Evolutionary conservation across 805 yeast species (phyloP).

Genomic region (Candida nitratophila): DNA sequence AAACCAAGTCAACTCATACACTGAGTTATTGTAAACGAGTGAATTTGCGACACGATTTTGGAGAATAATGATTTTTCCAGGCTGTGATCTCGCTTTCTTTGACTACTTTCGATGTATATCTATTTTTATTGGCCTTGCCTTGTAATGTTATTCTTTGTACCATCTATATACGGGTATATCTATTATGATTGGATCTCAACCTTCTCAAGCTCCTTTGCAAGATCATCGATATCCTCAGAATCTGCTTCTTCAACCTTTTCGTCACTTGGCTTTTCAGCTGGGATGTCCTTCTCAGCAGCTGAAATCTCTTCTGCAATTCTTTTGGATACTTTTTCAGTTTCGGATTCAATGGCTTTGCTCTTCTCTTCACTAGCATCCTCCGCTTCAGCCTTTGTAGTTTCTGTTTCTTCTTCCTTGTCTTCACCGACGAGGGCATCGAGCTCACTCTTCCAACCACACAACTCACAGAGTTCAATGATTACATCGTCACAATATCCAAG

Average conservation of each 20-base stretch:
- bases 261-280: background rate
- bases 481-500: constrained; percentile 63
- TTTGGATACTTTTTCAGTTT: constrained; percentile 18
- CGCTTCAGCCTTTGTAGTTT: constrained; percentile 5
- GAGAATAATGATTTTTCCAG: too few relatives aligned
- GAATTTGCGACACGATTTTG: too few relatives aligned
- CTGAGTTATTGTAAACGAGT: too few relatives aligned
- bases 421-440: constrained; percentile 33
- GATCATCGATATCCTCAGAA: constrained; percentile 11
- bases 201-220: constrained; percentile 10
- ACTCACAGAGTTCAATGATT: constrained; percentile 43
- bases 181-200: constrained; percentile 7
- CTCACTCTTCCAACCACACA: constrained; percentile 61
- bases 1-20: too few relatives aligned
- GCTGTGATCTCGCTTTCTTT: too few relatives aligned
- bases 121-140: too few relatives aligned
- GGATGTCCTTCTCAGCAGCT: constrained; percentile 14
- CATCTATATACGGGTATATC: too few relatives aligned
- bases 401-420: constrained; percentile 13
- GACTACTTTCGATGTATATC: too few relatives aligned
- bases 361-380: constrained; percentile 4
- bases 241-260: background rate
- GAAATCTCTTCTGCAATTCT: constrained; percentile 20
- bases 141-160: too few relatives aligned
- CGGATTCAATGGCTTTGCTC: constrained; percentile 4